Base-by-base conservation (phyloP, 306 rosid genomes). In the Rosa multiflora region DNA sequence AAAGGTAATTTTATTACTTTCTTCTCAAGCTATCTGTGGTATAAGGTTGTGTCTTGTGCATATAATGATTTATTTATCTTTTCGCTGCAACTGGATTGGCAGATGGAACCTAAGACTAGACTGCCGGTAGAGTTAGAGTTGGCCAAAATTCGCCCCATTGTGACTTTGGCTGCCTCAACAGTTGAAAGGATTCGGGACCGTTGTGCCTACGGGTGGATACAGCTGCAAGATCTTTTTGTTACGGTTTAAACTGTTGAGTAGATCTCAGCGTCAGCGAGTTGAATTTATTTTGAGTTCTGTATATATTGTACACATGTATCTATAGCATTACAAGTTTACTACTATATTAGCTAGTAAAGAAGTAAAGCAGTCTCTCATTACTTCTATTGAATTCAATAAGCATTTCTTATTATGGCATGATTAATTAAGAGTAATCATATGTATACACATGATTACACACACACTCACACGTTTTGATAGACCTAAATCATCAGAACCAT, bases 201-300 rank as follows among this genome's bases (percentile, higher is more conserved):
- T 6, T 85, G 90, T 76, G 96, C 95, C 72, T 95, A 76, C 53
- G 99, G 99, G 6, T 92, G 98, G 98, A 86, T 95, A 74, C 88
- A 89, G 67, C 73, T 95, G 81, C 91, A 88, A 80, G 87, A 90
- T 75, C 76, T 92, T n/a, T 53, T 80, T 37, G 78, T 91, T 43
- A 32, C 97, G 7, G 73, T 88, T 70, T 91, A 88, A 87, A 79
- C 70, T 66, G 23, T 59, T 40, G 44, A 15, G 77, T 76, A 69
- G 72, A 70, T 29, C 10, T 73, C 6, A 26, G 75, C 68, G 5
- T 59, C 37, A 21, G 35, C 37, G 7, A 37, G 70, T 58, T 29
- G 21, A 66, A 67, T 52, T 70, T 55, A 35, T 39, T 42, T 39
- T 29, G 5, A 18, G 55, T 64, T 46, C 35, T 71, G 72, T 62